phyloP scores from a whole-genome alignment of 202 grass and related monocot genomes.

The Schoenoplectus triqueter region DNA sequence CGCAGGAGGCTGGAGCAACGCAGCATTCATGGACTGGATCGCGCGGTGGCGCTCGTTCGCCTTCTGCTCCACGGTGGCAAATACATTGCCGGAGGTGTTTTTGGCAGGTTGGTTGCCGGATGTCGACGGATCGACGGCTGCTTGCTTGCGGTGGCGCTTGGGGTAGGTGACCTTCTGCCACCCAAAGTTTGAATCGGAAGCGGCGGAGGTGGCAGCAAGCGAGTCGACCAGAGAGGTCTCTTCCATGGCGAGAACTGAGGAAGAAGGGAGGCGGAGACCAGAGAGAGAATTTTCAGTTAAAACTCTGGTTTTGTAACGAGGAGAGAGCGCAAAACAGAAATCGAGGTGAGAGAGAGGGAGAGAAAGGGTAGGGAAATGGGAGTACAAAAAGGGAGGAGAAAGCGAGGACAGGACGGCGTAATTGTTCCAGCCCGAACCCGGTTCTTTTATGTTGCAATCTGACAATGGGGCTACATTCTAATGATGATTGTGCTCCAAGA shows the following conservation, averaged over 20 bases:
- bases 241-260: constrained; percentile 40
- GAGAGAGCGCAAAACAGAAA: constrained; percentile 27
- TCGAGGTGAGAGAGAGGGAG: constrained; percentile 36
- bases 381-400: constrained; percentile 32
- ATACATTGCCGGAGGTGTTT: constrained; percentile 50
- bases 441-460: background rate
- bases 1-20: background rate
- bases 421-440: background rate
- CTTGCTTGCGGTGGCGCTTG: constrained; percentile 78
- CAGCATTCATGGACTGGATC: constrained; percentile 43
- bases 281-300: constrained; percentile 12
- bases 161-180: constrained; percentile 98
- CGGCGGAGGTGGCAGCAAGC: constrained; percentile 25
- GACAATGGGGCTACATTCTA: background rate
- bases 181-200: constrained; percentile 55
- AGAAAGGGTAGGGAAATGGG: constrained; percentile 19
- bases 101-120: constrained; percentile 38
- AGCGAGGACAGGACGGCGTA: constrained; percentile 13
- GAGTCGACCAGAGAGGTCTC: constrained; percentile 46
- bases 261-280: background rate
- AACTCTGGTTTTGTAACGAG: constrained; percentile 26
- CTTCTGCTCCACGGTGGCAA: constrained; percentile 54
- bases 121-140: constrained; percentile 29
- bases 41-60: constrained; percentile 55
- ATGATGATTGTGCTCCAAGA: background rate